These are phyloP conservation scores for Colletotrichum tropicicola DNA, from an alignment of 2,329 filamentous ascomycete species.

Conservation along the genomic window DNA sequence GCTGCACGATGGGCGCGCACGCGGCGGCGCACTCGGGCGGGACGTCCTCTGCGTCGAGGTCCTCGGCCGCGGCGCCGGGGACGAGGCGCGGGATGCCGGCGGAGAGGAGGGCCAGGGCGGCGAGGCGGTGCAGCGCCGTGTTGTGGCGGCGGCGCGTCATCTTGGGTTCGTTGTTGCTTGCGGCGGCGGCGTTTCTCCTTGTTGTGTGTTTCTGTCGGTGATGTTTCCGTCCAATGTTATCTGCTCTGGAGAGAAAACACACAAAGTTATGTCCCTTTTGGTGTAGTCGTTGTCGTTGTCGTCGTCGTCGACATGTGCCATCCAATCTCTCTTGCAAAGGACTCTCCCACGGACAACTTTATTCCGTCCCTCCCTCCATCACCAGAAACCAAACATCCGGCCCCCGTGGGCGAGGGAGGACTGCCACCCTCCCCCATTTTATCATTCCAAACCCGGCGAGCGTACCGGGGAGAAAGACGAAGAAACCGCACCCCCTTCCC, in stretches of 20 bases:
- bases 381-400: background rate
- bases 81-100: background rate
- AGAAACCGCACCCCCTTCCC: too few relatives aligned
- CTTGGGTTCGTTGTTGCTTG: background rate
- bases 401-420: rapidly evolving
- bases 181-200: background rate
- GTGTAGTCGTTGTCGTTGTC: background rate
- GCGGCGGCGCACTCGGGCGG: conserved; percentile 9
- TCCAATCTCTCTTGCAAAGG: background rate
- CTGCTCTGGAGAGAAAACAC: background rate
- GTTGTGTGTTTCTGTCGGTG: background rate
- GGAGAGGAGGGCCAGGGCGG: conserved; percentile 2
- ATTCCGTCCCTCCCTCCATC: background rate
- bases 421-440: background rate
- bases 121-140: background rate
- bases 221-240: background rate
- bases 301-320: background rate
- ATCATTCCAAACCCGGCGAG: background rate
- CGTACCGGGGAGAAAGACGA: background rate
- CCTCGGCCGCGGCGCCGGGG: conserved; percentile 13
- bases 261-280: background rate
- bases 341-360: background rate
- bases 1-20: conserved; percentile 14
- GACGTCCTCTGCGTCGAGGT: conserved; percentile 22
- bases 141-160: conserved; percentile 6